Base-by-base conservation (phyloP, 805 yeast genomes). In the Schizosaccharomyces japonicus region DNA sequence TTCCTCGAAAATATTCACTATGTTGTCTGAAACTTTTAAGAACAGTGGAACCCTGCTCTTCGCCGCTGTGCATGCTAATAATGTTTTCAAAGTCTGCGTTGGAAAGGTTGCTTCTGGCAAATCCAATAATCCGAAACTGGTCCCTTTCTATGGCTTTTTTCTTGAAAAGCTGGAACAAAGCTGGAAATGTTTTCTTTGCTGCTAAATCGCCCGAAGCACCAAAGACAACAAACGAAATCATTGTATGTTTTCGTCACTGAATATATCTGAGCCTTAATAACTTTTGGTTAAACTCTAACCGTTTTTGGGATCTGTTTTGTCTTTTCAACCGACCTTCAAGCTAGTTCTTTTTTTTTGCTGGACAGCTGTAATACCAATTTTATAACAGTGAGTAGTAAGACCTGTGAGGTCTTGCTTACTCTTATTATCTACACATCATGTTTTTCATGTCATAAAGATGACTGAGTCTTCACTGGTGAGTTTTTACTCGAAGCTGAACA, bases 161-260 rank as follows among this genome's bases (percentile, higher is more conserved):
- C 19, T 8, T 13, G 10, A 5, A 27, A 11, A 42, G 33, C 5
- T 29, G n/a, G 33, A 25, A 42, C 21, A 42, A 30, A 4, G 46
- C 46, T 5, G 46, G 39, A 47, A 81, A 83, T 2, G 95, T 85
- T 66, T 85, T 85, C 76, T 85, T 85, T 67, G 82, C 83, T 49
- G 95, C 94, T 53, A 85, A 68, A 62, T 85, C 95, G 47, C 95
- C 95, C 21, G 93, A 80, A 40, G 95, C 95, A 48, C 95, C 95
- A 56, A 84, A 80, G 28, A 85, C 93, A 26, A 78, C 81, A 56
- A 85, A 69, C 39, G 39, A 29, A 11, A 31, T 39, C 42, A 36
- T 36, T n/a, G 34, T 5, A 31, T 6, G 34, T 31, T 15, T 5
- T 17, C 6, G 21, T 30, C n/a, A n/a, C n/a, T n/a, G n/a, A n/a